Conservation (phyloP, 805 yeast species). For the Schwanniomyces yamadae region DNA sequence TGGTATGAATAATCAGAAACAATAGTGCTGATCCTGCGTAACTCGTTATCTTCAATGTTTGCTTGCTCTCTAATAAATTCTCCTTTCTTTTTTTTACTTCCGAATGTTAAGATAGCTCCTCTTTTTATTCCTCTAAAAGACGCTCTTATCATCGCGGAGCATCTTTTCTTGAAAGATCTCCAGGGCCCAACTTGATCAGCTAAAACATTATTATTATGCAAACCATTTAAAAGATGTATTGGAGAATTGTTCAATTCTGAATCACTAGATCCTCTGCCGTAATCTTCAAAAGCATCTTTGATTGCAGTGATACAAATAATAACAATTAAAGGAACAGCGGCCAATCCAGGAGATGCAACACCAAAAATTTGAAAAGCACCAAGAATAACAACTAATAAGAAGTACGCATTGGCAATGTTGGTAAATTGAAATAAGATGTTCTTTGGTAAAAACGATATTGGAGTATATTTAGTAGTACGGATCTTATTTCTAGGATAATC, state of each 20-base stretch:
- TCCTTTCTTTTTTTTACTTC: conserved; percentile 22
- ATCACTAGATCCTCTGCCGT: conserved; percentile 62
- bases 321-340: conserved; percentile 79
- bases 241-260: conserved; percentile 66
- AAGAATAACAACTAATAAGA: conserved; percentile 52
- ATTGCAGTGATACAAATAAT: conserved; percentile 72
- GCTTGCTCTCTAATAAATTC: conserved; percentile 25
- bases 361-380: conserved; percentile 71
- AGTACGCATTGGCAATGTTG: conserved; percentile 61
- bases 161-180: conserved; percentile 66
- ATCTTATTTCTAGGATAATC: conserved; percentile 55
- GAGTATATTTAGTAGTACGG: conserved; percentile 63
- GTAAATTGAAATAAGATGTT: conserved; percentile 54
- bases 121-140: conserved; percentile 20
- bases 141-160: conserved; percentile 32
- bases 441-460: conserved; percentile 56
- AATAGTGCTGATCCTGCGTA: conserved; percentile 38
- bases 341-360: conserved; percentile 67
- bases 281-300: conserved; percentile 79
- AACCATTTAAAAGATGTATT: conserved; percentile 54
- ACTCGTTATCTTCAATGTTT: conserved; percentile 24
- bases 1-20: conserved; percentile 29
- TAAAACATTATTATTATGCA: conserved; percentile 57
- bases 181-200: conserved; percentile 57
- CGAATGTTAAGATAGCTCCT: conserved; percentile 23